Base-by-base conservation (phyloP, 768 basidiomycete genomes). In the Pholiota microspora region DNA sequence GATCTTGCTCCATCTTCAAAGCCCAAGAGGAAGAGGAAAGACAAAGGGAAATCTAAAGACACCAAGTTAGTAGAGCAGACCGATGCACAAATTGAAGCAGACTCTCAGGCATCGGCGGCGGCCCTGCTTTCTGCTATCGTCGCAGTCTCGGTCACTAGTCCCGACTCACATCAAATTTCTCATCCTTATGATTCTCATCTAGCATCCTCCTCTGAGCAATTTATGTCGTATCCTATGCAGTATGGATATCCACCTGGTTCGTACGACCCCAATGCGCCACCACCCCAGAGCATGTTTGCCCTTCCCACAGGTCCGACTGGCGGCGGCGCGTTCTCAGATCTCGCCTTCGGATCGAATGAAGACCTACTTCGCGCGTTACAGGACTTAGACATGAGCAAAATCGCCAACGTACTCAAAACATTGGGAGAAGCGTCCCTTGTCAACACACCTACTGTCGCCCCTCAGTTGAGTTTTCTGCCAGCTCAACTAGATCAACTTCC, bases 351-450 rank as follows among this genome's bases (percentile, higher is more conserved):
- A 10, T 86, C 86, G 23, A 88, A 82, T 61, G 89, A 92, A 45
- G 86, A 89, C 56, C 80, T 92, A 42, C 70, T 91, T 40, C 87
- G 84, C 29, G 83, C 82, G 9, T 69, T 92, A 46, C 88, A 91
- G 65, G 82, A 85, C 45, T 72, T 91, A 56, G 89, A 92, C 60
- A 74, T 87, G 53, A 77, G 85, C 49, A 89, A 85, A 71, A 80
- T 92, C 53, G 81, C 86, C 0, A 78, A 73, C 51, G 85, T 84
- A 9, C 74, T 92, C 54, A 85, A 82, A 66, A 79, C 80, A 7
- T 71, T 89, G 1, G 82, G 82, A 7, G 86, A 86, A 29, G 81
- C 80, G 15, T 76, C 82, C 1, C 72, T 75, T 23, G 72, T 76
- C 15, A 77, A 71, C 54, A 62, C 68, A 3, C 67, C 77, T 16